These are phyloP conservation scores for Mikania micrantha DNA, from an alignment of 129 eudicot species.

Conservation along the genomic window DNA sequence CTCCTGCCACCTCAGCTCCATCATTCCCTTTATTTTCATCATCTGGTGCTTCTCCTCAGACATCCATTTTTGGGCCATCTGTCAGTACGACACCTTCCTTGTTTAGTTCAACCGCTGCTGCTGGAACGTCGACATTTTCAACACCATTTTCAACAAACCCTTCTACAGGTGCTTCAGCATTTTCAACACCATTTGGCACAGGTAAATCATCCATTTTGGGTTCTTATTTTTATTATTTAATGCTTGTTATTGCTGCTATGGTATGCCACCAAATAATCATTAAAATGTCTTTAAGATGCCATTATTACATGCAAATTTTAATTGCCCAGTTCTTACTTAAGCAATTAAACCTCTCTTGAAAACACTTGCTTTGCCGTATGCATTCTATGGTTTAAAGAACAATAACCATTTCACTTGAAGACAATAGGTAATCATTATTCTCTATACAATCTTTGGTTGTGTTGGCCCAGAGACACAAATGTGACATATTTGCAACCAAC, in stretches of 20 bases:
- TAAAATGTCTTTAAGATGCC: background rate
- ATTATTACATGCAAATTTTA: background rate
- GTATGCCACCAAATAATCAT: background rate
- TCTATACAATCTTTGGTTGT: background rate
- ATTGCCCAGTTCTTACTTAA: background rate
- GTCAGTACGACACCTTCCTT: slow-evolving; percentile 56
- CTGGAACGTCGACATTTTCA: slow-evolving; percentile 39
- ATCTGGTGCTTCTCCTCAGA: slow-evolving; percentile 67
- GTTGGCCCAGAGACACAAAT: too few relatives aligned
- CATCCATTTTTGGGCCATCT: slow-evolving; percentile 51
- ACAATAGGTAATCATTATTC: background rate
- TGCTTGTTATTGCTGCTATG: background rate
- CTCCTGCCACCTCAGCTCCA: slow-evolving; percentile 62
- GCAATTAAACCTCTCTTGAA: background rate
- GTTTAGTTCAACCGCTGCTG: slow-evolving; percentile 42
- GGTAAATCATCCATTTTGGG: slow-evolving; percentile 22
- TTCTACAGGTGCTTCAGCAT: slow-evolving; percentile 41
- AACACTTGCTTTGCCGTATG: background rate
- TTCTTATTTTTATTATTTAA: background rate
- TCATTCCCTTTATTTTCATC: slow-evolving; percentile 41
- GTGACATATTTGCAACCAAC: too few relatives aligned
- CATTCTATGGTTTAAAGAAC: too few relatives aligned
- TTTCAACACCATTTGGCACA: slow-evolving; percentile 74
- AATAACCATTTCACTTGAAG: background rate
- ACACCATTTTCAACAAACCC: slow-evolving; percentile 62